Conservation (phyloP, 176 grass and related monocot species). For the Aegilops tauschii region DNA sequence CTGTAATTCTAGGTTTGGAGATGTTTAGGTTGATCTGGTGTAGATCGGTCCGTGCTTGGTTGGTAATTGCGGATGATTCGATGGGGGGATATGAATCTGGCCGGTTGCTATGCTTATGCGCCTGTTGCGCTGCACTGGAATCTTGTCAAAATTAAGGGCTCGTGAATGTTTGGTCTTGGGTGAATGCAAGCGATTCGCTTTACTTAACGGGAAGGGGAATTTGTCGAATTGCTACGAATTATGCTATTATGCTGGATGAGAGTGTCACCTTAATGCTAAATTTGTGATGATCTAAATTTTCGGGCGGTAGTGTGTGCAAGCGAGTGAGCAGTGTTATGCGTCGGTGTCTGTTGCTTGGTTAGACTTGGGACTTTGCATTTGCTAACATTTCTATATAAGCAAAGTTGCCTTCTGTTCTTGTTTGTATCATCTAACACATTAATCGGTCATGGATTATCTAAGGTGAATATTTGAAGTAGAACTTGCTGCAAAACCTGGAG, state of each 20-base stretch:
- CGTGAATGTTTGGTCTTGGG: background rate
- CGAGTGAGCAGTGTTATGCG: background rate
- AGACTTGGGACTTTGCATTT: background rate
- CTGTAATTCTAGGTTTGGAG: background rate
- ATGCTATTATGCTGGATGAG: background rate
- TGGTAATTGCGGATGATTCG: background rate
- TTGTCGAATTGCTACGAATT: background rate
- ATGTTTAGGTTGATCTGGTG: background rate
- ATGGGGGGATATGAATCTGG: background rate
- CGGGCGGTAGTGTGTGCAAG: background rate
- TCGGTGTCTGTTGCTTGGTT: background rate
- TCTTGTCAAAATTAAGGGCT: background rate
- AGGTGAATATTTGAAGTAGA: background rate
- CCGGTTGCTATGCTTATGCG: background rate
- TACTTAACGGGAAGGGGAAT: background rate
- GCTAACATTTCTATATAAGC: too few relatives aligned
- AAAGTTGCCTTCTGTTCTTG: background rate
- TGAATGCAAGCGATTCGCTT: background rate
- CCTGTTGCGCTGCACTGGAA: background rate
- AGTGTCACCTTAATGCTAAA: background rate
- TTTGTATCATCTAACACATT: background rate
- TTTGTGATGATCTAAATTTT: background rate
- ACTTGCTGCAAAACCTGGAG: background rate
- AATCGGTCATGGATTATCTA: background rate
- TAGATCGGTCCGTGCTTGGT: background rate